Base-by-base conservation (phyloP, 2,329 filamentous ascomycete species). In the Cylindrodendrum hubeiense region DNA sequence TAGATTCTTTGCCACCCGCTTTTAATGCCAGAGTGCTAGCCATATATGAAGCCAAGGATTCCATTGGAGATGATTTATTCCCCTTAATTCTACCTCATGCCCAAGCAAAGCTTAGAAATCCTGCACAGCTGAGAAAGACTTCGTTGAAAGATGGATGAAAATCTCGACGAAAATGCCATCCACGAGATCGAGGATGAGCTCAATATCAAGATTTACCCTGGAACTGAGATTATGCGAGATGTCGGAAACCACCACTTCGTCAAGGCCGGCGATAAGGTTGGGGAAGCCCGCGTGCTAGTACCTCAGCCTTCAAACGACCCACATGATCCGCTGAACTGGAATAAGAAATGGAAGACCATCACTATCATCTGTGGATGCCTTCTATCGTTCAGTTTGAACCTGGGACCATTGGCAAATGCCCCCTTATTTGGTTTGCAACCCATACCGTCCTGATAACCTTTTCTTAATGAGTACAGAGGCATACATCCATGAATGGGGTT, bases 161-260 rank as follows among this genome's bases (percentile, higher is more conserved):
- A 57, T 8, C 60, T 63, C 21, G 60, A 63, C 30, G 53, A 63
- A 44, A 39, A 28, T 9, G 60, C 60, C 26, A 63, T 63, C 47
- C 59, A 46, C 47, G 60, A 63, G 6, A 63, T 63, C 19, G 60
- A 63, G 24, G 60, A 63, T 43, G 60, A 63, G 47, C 53, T 63
- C 4, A 39, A 63, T 21, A 63, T 53, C 47, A 57, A 52, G 28
- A 63, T 63, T 17, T 63, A 63, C 34, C 53, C 53, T 2, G 53
- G 53, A 5, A 63, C 60, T 8, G 60, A 63, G 28, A 63, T 57
- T 22, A 63, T 63, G 60, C 60, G 60, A 52, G 60, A 63, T 39
- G 60, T 63, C 13, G 60, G 60, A 24, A 57, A 6, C 22, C 60
- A 63, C 19, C 53, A 53, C 21, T 63, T 63, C 24, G 53, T 63